Evolutionary conservation across 2,329 filamentous ascomycete genomes (phyloP).

Genomic region (Pezicula neosporulosa): DNA sequence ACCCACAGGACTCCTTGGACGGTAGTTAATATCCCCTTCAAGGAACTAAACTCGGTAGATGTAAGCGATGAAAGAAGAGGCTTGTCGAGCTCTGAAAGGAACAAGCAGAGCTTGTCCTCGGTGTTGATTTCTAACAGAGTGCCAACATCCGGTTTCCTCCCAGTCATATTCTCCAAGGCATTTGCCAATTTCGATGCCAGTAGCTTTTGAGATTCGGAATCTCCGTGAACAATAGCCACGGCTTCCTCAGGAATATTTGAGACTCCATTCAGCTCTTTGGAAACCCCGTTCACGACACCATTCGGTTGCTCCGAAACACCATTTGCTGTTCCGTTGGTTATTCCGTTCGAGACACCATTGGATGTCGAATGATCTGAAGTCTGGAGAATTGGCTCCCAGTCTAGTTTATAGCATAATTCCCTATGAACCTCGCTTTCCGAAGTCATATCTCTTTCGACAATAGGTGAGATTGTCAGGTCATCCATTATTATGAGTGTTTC

Average conservation of each 20-base stretch:
- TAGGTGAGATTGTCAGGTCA: slow-evolving; percentile 36
- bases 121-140: slow-evolving; percentile 27
- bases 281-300: neutral
- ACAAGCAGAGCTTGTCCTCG: slow-evolving; percentile 34
- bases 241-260: slow-evolving; percentile 34
- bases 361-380: slow-evolving; percentile 11
- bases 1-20: slow-evolving; percentile 46
- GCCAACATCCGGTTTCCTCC: slow-evolving; percentile 30
- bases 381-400: slow-evolving; percentile 37
- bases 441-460: slow-evolving; percentile 32
- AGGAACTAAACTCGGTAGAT: slow-evolving; percentile 34
- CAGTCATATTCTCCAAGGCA: slow-evolving; percentile 29
- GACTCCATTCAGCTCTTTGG: slow-evolving; percentile 11
- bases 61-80: slow-evolving; percentile 37
- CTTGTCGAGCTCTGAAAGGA: slow-evolving; percentile 41
- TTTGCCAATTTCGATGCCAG: slow-evolving; percentile 32
- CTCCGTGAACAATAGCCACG: slow-evolving; percentile 17
- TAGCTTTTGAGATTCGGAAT: slow-evolving; percentile 22
- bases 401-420: slow-evolving; percentile 44
- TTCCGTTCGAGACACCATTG: slow-evolving; percentile 1
- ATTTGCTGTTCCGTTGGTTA: slow-evolving; percentile 3
- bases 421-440: slow-evolving; percentile 28
- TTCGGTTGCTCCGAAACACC: neutral
- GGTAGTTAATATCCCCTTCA: slow-evolving; percentile 36
- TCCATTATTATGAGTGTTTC: slow-evolving; percentile 35